A percentile compares a stretch with the other conserved stretches of the same genome.
phyloP scores from a whole-genome alignment of 2,329 filamentous ascomycete species.

The Diaporthe sp. region DNA sequence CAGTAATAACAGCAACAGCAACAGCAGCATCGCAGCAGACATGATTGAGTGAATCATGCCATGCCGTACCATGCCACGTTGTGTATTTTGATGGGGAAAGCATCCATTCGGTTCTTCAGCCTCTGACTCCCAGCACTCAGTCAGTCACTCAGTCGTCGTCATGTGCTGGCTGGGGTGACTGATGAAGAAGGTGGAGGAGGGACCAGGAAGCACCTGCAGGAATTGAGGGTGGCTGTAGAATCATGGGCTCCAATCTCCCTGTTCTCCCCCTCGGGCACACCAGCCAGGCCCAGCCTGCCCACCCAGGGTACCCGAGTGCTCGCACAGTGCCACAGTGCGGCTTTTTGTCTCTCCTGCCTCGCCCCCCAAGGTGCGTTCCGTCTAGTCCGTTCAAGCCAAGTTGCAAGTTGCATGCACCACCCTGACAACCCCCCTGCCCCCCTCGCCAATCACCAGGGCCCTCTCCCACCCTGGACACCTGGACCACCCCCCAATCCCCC shows the following conservation, averaged over 20 bases:
- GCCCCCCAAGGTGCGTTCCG: conserved; percentile 16
- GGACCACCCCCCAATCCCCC: conserved; percentile 13
- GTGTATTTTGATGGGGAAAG: not conserved
- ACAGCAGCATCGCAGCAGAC: not conserved
- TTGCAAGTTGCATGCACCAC: conserved; percentile 32
- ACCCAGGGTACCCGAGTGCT: not conserved
- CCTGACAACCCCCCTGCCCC: conserved; percentile 14
- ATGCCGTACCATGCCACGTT: not conserved
- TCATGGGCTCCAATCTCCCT: not conserved
- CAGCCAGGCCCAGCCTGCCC: conserved; percentile 10
- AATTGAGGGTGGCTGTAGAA: conserved; percentile 17
- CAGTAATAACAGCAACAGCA: too few relatives aligned
- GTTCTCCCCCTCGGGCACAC: not conserved
- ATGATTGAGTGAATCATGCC: not conserved
- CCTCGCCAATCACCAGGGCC: conserved; percentile 19
- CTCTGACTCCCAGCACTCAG: not conserved
- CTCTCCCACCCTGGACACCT: conserved; percentile 20
- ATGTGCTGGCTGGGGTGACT: not conserved
- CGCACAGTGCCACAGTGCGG: conserved; percentile 29
- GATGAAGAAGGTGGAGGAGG: not conserved
- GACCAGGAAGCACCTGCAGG: conserved; percentile 5
- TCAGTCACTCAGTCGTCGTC: not conserved
- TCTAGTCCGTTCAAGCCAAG: conserved; percentile 22
- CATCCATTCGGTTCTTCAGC: not conserved
- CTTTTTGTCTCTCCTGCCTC: conserved; percentile 28